These are phyloP conservation scores for Aspergillus novoparasiticus DNA, from an alignment of 2,329 filamentous ascomycete species.

Conservation along the genomic window DNA sequence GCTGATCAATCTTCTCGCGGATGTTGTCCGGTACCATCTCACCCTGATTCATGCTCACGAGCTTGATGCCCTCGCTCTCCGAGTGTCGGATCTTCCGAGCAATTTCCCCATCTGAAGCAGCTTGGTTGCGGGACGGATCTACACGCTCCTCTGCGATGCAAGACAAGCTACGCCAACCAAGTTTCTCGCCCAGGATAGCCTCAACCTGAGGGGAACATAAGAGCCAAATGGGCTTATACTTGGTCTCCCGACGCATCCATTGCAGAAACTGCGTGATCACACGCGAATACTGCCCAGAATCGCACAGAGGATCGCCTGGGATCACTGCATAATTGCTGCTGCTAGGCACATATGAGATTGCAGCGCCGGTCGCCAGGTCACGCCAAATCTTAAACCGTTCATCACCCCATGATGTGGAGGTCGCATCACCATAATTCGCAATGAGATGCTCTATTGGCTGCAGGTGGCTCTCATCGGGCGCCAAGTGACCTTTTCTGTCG, in stretches of 20 bases:
- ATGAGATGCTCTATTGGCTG: conserved; percentile 84
- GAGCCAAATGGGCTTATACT: conserved; percentile 83
- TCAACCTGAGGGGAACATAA: conserved; percentile 79
- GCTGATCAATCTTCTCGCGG: conserved; percentile 68
- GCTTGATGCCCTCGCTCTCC: conserved; percentile 80
- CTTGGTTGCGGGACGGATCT: conserved; percentile 69
- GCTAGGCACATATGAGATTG: conserved; percentile 78
- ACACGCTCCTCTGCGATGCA: conserved; percentile 89
- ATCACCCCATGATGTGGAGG: conserved; percentile 92
- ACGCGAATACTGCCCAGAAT: conserved; percentile 71
- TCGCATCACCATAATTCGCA: conserved; percentile 92
- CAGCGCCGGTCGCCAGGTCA: conserved; percentile 75
- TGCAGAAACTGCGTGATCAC: conserved; percentile 75
- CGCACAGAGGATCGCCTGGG: conserved; percentile 85
- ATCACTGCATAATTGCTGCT: conserved; percentile 75
- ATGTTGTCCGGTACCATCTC: conserved; percentile 66
- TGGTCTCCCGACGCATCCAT: conserved; percentile 70
- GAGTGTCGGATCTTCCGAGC: conserved; percentile 78
- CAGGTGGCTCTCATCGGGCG: conserved; percentile 54
- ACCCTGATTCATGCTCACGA: conserved; percentile 71
- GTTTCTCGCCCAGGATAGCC: conserved; percentile 74
- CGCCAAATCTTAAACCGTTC: conserved; percentile 87
- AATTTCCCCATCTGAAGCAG: conserved; percentile 66
- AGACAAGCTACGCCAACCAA: conserved; percentile 86
- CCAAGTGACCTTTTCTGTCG: conserved; percentile 42